phyloP scores from a whole-genome alignment of 1,139 yeast species.

The Barnettozyma hawaiiensis region DNA sequence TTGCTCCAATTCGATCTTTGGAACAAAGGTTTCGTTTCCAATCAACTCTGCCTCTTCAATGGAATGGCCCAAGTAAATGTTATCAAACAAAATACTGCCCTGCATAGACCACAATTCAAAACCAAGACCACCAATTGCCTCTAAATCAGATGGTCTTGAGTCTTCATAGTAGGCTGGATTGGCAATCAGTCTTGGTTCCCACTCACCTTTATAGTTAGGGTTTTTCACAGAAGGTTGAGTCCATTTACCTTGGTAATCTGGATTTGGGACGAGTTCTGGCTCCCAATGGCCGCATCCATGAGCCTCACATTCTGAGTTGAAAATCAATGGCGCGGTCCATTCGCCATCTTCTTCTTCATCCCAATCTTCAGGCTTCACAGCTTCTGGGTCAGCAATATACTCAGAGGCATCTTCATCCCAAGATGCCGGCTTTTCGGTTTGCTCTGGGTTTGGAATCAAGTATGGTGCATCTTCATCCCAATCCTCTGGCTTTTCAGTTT shows the following conservation, averaged over 20 bases:
- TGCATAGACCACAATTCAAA: constrained; percentile 92
- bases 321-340: constrained; percentile 65
- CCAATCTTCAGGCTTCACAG: constrained; percentile 69
- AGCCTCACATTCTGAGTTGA: constrained; percentile 64
- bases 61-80: constrained; percentile 80
- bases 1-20: constrained; percentile 55
- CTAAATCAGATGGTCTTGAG: constrained; percentile 51
- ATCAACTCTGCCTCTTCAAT: constrained; percentile 73
- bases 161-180: constrained; percentile 71
- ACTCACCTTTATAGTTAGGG: constrained; percentile 73
- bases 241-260: constrained; percentile 77
- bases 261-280: constrained; percentile 61
- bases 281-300: constrained; percentile 77
- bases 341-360: constrained; percentile 84
- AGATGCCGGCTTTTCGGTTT: constrained; percentile 60
- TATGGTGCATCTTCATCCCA: constrained; percentile 70
- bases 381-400: constrained; percentile 60
- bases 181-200: constrained; percentile 62
- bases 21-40: constrained; percentile 69
- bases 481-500: constrained; percentile 63
- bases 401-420: constrained; percentile 69
- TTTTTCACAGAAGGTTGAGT: constrained; percentile 57
- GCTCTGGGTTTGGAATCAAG: constrained; percentile 53
- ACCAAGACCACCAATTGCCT: constrained; percentile 74
- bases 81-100: constrained; percentile 66